A percentile compares a stretch with the other conserved stretches of the same genome.
phyloP scores from a whole-genome alignment of 2,329 filamentous ascomycete species.

The Penicillium sumatraense region DNA sequence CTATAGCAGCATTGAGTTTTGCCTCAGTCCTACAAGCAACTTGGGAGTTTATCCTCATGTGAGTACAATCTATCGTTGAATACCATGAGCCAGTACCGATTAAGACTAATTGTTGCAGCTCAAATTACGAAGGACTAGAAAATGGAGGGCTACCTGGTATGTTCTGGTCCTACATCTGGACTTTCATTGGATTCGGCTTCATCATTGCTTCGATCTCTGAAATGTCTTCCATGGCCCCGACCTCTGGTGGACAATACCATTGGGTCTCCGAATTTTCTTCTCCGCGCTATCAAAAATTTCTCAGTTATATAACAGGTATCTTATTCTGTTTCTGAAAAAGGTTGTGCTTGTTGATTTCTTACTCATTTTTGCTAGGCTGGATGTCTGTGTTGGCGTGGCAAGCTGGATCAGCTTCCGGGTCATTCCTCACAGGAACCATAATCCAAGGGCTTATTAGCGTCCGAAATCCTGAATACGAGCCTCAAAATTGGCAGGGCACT shows the following conservation, averaged over 20 bases:
- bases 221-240: slow-evolving; percentile 60
- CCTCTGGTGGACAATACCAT: slow-evolving; percentile 62
- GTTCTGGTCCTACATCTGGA: slow-evolving; percentile 40
- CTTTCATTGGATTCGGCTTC: slow-evolving; percentile 71
- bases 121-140: slow-evolving; percentile 28
- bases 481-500: slow-evolving; percentile 45
- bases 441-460: slow-evolving; percentile 42
- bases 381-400: slow-evolving; percentile 57
- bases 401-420: slow-evolving; percentile 53
- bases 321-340: too few species aligned
- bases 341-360: too few species aligned
- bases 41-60: slow-evolving; percentile 43
- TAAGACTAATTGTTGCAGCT: too few species aligned
- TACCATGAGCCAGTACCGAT: too few species aligned
- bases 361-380: too few species aligned
- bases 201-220: slow-evolving; percentile 66
- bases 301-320: slow-evolving; percentile 58
- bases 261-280: slow-evolving; percentile 63
- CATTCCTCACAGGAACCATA: slow-evolving; percentile 37
- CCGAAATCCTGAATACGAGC: slow-evolving; percentile 28
- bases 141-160: slow-evolving; percentile 33
- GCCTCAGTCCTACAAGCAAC: slow-evolving; percentile 41
- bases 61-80: too few species aligned
- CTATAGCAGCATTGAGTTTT: slow-evolving; percentile 40
- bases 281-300: slow-evolving; percentile 53